Evolutionary conservation across 495 filamentous ascomycete genomes (phyloP), one percentile per base, ranked within the genome.

Genomic region (Aspergillus kassunensis): DNA sequence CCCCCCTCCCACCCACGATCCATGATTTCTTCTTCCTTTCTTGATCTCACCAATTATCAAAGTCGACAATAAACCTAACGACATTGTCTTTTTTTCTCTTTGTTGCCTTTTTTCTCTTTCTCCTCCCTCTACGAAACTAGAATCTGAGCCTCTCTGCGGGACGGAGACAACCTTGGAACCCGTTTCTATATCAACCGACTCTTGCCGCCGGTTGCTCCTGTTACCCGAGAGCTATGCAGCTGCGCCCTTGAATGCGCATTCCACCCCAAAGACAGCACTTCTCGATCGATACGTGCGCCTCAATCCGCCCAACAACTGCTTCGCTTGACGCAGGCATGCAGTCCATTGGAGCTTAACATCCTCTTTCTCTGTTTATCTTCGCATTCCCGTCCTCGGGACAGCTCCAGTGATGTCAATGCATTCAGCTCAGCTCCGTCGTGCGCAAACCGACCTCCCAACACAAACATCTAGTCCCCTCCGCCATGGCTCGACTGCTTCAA

Each of bases 401-500:
- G 30, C 59, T 50, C 59, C 57, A 66, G 65, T 67, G 61, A 75
- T 75, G 71, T 68, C 70, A 51, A 63, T 50, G 58, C 60, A 72
- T 44, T 55, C 66, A 53, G 60, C 69, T 42, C 62, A 70, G 25
- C 65, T 88, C 57, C 81, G 80, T 59, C 82, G 84, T 69, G 73
- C 83, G 54, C 80, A 86, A 59, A 85, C 83, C 65, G 86, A 88
- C 62, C 74, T 87, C 56, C 60, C 74, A 7, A 61, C 73, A 31
- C 67, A 79, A 44, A 68, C 70, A 59, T 82, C 75, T 61, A 86
- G 79, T 60, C 85, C 82, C 10, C 64, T 80, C 51, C 79, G 90
- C 50, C 85, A 92, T 62, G 78, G 81, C 21, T 95, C 90, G 6
- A 91, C 78, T 45, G 83, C 87, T 19, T 93, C 90, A 11, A 88